These are phyloP conservation scores for Xylariaceae sp. DNA, from an alignment of 2,329 filamentous ascomycete species.

Conservation along the genomic window DNA sequence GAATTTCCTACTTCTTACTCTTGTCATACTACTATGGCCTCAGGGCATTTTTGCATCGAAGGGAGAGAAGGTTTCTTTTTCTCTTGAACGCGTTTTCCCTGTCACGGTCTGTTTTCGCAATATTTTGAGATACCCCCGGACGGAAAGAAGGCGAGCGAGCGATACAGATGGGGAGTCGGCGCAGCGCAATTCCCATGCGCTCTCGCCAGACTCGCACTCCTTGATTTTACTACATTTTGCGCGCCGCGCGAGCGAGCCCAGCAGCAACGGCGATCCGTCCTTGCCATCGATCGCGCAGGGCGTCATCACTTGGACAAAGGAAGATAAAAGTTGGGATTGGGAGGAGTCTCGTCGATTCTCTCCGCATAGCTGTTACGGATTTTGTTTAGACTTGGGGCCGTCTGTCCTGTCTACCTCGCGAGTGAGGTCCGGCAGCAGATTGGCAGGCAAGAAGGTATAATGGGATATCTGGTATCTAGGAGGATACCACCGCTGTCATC, in stretches of 20 bases:
- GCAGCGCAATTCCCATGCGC: slow-evolving; percentile 11
- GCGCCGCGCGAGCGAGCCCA: slow-evolving; percentile 17
- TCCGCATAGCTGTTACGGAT: neutral
- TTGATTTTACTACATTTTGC: slow-evolving; percentile 9
- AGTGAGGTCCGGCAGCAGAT: neutral
- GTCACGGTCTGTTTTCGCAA: slow-evolving; percentile 25
- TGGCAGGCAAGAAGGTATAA: slow-evolving; percentile 7
- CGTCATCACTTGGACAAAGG: slow-evolving; percentile 9
- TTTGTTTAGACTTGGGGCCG: slow-evolving; percentile 9
- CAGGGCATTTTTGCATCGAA: slow-evolving; percentile 27
- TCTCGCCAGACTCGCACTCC: slow-evolving; percentile 8
- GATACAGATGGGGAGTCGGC: slow-evolving; percentile 17
- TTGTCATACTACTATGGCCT: slow-evolving; percentile 29
- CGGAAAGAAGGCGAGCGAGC: slow-evolving; percentile 19
- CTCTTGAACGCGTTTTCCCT: slow-evolving; percentile 24
- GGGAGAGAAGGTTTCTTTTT: slow-evolving; percentile 21
- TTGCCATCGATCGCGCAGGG: slow-evolving; percentile 5
- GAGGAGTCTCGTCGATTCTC: slow-evolving; percentile 7
- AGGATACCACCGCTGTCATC: neutral
- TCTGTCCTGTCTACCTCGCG: neutral
- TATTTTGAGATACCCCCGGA: slow-evolving; percentile 29
- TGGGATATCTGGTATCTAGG: slow-evolving; percentile 5
- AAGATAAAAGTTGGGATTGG: slow-evolving; percentile 17
- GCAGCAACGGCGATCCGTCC: slow-evolving; percentile 12
- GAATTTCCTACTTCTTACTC: slow-evolving; percentile 26